Evolutionary conservation across 768 basidiomycete genomes (phyloP), one percentile per base, ranked within the genome.

Genomic region (Crepidotus variabilis): DNA sequence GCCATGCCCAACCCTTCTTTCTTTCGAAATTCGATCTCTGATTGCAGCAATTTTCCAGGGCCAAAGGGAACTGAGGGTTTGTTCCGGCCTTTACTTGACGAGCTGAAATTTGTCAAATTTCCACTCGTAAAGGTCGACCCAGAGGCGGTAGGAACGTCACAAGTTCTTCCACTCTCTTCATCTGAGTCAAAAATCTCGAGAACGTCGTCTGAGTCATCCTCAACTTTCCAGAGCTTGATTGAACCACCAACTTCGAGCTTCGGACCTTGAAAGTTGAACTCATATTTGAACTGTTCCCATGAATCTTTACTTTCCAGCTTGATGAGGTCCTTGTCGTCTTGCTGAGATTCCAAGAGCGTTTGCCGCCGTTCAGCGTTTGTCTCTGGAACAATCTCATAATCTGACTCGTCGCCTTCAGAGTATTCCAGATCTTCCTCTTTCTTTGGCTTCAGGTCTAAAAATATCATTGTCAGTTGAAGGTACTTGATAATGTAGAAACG

Each of bases 311-410:
- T 61, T 6, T 72, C 79, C 36, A 85, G 66, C 48, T 60, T 65
- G 4, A 68, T 69, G 10, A 36, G 33, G 51, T 49, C 36, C 21
- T 39, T 51, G 22, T 69, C 68, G 36, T 73, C 68, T 52, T 75
- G 68, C 51, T 79, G 72, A 10, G 80, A 77, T 33, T 76, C 75
- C 33, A 82, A 66, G 59, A 90, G 70, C 0, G 77, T 67, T 57
- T 77, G 71, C 55, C 83, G 81, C 51, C 88, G 78, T 50, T 78
- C 75, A 14, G 69, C 67, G 58, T 77, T 74, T 5, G 76, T 74
- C 59, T 82, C 81, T 35, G 66, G 55, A 5, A 75, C 65, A 34
- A 65, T 67, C 50, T 75, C 74, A 16, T 69, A 70, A 47, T 71
- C 76, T n/a, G 69, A 66, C 43, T 67, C 61, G 22, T 65, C 62